These are phyloP conservation scores for Laetiporus sulphureus DNA, from an alignment of 1,284 basidiomycete genomes.

Conservation along the genomic window DNA sequence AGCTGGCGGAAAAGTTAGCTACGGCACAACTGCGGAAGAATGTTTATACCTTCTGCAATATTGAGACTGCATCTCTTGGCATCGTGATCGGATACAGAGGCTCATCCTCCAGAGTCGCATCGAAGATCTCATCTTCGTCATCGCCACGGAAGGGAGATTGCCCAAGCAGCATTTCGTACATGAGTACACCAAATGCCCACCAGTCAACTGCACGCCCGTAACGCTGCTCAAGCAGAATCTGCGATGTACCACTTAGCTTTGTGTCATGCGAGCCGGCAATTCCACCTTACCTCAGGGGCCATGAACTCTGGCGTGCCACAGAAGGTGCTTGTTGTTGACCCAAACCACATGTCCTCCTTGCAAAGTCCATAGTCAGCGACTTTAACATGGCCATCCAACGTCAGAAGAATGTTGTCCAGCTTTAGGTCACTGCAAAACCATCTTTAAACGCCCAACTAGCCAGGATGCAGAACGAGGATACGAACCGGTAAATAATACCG, in stretches of 20 bases:
- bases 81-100: slow-evolving; percentile 99
- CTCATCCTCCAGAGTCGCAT: slow-evolving; percentile 98
- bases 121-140: slow-evolving; percentile 99
- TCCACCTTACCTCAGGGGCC: slow-evolving; percentile 83
- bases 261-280: no score
- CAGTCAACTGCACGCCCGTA: slow-evolving; percentile 99
- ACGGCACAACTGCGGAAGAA: background rate
- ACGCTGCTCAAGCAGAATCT: slow-evolving; percentile 97
- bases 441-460: slow-evolving; percentile 3
- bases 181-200: slow-evolving; percentile 99
- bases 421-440: slow-evolving; percentile 76
- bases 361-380: slow-evolving; percentile 99
- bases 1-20: slow-evolving; percentile 43
- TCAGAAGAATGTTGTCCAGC: slow-evolving; percentile 96
- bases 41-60: slow-evolving; percentile 77
- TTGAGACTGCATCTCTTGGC: slow-evolving; percentile 95
- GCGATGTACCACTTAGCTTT: no score
- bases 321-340: slow-evolving; percentile 97
- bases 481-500: slow-evolving; percentile 86
- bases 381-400: slow-evolving; percentile 96
- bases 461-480: slow-evolving; percentile 1
- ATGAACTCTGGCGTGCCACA: slow-evolving; percentile 99
- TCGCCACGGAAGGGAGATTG: slow-evolving; percentile 99
- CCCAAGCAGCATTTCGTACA: slow-evolving; percentile 98
- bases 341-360: slow-evolving; percentile 99